phyloP scores from a whole-genome alignment of 805 yeast genomes.

The Saccharomycopsis sp. region DNA sequence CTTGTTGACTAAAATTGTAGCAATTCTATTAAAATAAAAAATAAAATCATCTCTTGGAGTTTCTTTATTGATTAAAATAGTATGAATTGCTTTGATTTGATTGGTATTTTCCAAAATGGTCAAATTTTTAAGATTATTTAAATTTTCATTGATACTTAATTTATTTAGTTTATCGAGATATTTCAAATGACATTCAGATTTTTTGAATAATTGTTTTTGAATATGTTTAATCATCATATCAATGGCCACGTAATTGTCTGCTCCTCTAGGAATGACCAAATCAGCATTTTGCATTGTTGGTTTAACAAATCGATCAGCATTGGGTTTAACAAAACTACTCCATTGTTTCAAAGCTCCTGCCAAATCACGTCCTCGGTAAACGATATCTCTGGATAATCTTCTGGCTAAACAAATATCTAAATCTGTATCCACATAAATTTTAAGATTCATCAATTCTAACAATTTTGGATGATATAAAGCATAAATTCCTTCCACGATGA shows the following conservation, averaged over 20 bases:
- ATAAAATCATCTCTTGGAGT: conserved; percentile 69
- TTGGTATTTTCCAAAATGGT: conserved; percentile 35
- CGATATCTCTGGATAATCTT: conserved; percentile 76
- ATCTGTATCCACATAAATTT: conserved; percentile 89
- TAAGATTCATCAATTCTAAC: conserved; percentile 69
- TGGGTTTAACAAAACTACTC: conserved; percentile 87
- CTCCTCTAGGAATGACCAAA: conserved; percentile 82
- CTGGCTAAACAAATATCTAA: conserved; percentile 87
- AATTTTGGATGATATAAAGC: conserved; percentile 66
- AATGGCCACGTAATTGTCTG: conserved; percentile 62
- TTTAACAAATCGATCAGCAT: conserved; percentile 62
- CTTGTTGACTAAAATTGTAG: conserved; percentile 54
- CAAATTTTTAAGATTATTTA: conserved; percentile 35
- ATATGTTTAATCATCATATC: conserved; percentile 72
- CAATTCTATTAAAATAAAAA: conserved; percentile 78
- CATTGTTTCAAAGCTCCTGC: conserved; percentile 80
- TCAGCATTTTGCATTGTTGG: conserved; percentile 79
- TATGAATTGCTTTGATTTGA: conserved; percentile 63
- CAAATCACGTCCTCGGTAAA: conserved; percentile 77
- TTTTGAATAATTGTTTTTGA: conserved; percentile 52
- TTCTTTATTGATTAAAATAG: conserved; percentile 48
- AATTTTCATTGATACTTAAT: conserved; percentile 16
- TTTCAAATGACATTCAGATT: conserved; percentile 57
- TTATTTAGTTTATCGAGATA: conserved; percentile 41
- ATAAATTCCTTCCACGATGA: conserved; percentile 85